A percentile compares a stretch with the other conserved stretches of the same genome.
Conservation (phyloP, 305 asterid species). For the Caryopteris hybrid region DNA sequence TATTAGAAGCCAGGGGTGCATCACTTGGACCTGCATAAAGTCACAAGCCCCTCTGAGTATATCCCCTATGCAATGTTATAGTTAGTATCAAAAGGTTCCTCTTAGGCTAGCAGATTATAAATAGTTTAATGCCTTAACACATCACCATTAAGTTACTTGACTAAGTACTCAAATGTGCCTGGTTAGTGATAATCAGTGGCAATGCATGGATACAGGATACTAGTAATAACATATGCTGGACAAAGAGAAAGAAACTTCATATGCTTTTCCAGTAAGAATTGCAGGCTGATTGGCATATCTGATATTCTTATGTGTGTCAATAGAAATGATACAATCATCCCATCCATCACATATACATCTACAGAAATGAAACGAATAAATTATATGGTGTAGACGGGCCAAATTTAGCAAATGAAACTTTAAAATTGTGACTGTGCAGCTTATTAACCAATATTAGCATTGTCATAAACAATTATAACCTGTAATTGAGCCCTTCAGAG, state of each 20-base stretch:
- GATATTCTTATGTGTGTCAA: neutral
- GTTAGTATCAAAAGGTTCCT: conserved; percentile 13
- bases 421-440: neutral
- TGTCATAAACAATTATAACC: neutral
- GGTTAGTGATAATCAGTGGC: neutral
- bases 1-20: conserved; percentile 90
- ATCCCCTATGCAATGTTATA: conserved; percentile 7
- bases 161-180: conserved; percentile 5
- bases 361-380: neutral
- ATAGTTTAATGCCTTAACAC: conserved; percentile 14
- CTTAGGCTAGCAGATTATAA: conserved; percentile 10
- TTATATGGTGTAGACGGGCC: neutral
- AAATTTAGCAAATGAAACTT: neutral
- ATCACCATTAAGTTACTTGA: conserved; percentile 1
- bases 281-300: neutral
- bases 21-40: conserved; percentile 81
- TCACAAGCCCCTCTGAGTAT: conserved; percentile 24
- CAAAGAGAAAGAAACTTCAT: neutral
- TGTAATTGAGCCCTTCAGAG: neutral
- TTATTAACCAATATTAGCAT: neutral
- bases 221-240: neutral
- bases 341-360: neutral
- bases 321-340: neutral
- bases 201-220: conserved; percentile 2
- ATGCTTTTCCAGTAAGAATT: neutral